Evolutionary conservation across 2,329 filamentous ascomycete species (phyloP), one percentile per base, ranked within the genome.

Genomic region (Fusarium nygamai): DNA sequence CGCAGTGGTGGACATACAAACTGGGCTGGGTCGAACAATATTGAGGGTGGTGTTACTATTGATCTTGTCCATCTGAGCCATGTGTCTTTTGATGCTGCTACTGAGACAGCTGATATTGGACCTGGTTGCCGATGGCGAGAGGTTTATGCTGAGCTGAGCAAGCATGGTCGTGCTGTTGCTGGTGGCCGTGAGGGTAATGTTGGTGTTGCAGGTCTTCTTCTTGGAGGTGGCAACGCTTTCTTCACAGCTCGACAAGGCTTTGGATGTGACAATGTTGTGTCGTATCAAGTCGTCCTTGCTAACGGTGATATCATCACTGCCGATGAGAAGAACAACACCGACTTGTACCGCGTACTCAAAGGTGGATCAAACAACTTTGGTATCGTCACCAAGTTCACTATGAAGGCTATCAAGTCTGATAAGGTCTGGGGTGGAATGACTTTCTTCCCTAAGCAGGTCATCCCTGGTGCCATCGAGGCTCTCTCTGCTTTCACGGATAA

Each of bases 251-350:
- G 79, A 2, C 77, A 84, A 38, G 88, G 88, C 11, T 86, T 84
- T 74, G 84, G 82, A 13, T 86, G 84, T 68, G 86, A 88, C 76
- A 85, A 82, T 17, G 82, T 87, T 19, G 73, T 78, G 29, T 82
- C 81, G 27, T 87, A 82, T 57, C 82, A 88, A 66, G 81, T 90
- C 16, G 87, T 90, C 5, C 83, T 88, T 3, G 83, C 85, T 0
- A 80, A 82, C 36, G 87, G 87, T 1, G 67, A 74, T 5, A 81
- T 89, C 27, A 79, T 88, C 41, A 80, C 82, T 8, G 86, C 84
- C 2, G 84, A 82, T 44, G 54, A 59, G 0, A 61, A 67, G 0
- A 58, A 75, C 22, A 82, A 87, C 68, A 5, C 72, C 0, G 85
- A 88, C 58, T 80, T 88, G 3, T 88, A 80, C 74, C 83, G 81